These are phyloP conservation scores for Yamadazyma membranifaciens DNA, from an alignment of 1,139 yeast genomes.

Conservation along the genomic window DNA sequence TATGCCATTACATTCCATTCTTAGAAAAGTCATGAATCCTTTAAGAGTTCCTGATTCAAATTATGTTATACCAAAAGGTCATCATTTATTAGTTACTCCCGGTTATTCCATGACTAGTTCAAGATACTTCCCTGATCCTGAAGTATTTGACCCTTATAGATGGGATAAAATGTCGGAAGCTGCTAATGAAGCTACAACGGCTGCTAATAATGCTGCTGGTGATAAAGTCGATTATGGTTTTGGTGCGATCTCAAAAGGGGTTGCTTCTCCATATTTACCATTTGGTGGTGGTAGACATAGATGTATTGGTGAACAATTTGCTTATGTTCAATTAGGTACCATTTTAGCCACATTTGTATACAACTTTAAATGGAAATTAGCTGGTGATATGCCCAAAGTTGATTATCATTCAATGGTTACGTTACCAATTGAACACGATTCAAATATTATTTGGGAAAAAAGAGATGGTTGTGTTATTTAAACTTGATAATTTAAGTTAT, in stretches of 20 bases:
- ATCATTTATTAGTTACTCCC: constrained; percentile 88
- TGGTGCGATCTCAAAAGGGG: constrained; percentile 95
- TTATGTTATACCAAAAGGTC: constrained; percentile 84
- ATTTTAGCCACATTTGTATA: constrained; percentile 74
- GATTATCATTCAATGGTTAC: constrained; percentile 95
- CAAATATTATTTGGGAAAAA: constrained; percentile 74
- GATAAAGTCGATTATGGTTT: constrained; percentile 88
- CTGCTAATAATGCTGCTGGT: constrained; percentile 29
- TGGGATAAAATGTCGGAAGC: constrained; percentile 63
- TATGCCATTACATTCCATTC: constrained; percentile 92
- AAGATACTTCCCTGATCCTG: constrained; percentile 73
- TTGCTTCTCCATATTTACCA: constrained; percentile 90
- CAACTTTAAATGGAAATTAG: constrained; percentile 73
- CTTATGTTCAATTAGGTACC: constrained; percentile 90
- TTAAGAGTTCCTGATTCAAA: constrained; percentile 78
- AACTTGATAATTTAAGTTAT: no score
- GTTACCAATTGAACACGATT: constrained; percentile 73
- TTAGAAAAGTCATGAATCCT: constrained; percentile 83
- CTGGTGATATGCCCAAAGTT: constrained; percentile 67
- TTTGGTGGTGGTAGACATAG: constrained; percentile 99
- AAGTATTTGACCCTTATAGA: constrained; percentile 76
- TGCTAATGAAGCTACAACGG: neutral
- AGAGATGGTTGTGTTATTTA: constrained; percentile 39
- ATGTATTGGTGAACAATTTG: constrained; percentile 99
- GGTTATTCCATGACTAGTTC: constrained; percentile 84